Evolutionary conservation across 2,329 filamentous ascomycete species (phyloP), one percentile per base, ranked within the genome.

Genomic region (Didymella keratinophila): DNA sequence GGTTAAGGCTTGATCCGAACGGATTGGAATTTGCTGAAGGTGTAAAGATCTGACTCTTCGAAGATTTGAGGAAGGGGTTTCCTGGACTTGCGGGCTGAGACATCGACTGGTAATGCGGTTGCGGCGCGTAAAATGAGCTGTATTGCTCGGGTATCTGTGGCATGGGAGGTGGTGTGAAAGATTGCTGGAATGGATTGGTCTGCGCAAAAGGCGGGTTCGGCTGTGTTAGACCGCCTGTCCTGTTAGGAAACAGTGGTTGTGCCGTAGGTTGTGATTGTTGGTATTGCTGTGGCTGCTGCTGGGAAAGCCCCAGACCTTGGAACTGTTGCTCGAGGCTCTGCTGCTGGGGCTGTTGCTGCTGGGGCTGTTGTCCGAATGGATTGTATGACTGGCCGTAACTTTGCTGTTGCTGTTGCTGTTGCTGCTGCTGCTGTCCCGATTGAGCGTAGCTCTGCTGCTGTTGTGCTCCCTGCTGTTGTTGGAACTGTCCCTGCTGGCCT

Each of bases 251-350:
- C 28, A 93, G 80, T 36, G 86, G 66, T 36, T 72, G 71, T 37
- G 67, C 68, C 28, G 61, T 45, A 18, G 62, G 60, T 44, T 61
- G 66, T 20, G 49, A 28, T 18, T 56, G 58, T 49, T 60, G 86
- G 65, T 87, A 86, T 43, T 73, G 72, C 53, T 67, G 68, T 23
- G 66, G 65, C 44, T 64, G 67, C 36, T 70, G 69, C 36, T 62
- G 61, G 25, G 73, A 86, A 2, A 96, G 79, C 36, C 91, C 87
- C 76, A 97, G 83, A 62, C 86, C 87, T 71, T 93, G 89, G 70
- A 97, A 90, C 1, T 90, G 87, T 67, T 90, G 86, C 62, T 87
- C 86, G 18, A 93, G 76, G 73, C 64, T 62, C 30, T 76, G 72
- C 50, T 74, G 73, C 21, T 36, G 60, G 30, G 59, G 52, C 10